Percentiles rank a stretch among this genome's conserved stretches.
Conservation (phyloP, 257 asterid species). For the Primulina tabacum region DNA sequence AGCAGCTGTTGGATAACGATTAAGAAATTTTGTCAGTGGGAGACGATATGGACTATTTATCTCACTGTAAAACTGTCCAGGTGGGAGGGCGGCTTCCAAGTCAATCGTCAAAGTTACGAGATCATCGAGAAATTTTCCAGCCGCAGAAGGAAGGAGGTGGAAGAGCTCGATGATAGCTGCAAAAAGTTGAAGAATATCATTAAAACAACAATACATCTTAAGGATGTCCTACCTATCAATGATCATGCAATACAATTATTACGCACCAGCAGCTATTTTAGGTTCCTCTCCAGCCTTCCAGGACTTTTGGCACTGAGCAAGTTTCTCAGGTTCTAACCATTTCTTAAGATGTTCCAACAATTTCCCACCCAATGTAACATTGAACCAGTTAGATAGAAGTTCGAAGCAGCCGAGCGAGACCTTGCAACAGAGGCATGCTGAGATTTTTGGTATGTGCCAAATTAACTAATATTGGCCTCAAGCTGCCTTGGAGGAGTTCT, state of each 20-base stretch:
- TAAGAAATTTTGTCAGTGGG: conserved; percentile 92
- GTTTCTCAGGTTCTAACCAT: conserved; percentile 99
- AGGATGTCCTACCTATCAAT: conserved; percentile 18
- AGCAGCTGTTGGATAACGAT: conserved; percentile 86
- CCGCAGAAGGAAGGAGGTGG: conserved; percentile 96
- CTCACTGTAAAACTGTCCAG: conserved; percentile 95
- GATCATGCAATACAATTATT: conserved; percentile 20
- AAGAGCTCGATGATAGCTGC: conserved; percentile 99
- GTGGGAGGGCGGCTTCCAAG: conserved; percentile 93
- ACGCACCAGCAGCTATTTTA: conserved; percentile 97
- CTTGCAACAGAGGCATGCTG: conserved; percentile 98
- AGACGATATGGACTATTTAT: conserved; percentile 98
- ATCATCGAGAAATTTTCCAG: conserved; percentile 97
- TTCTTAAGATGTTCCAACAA: conserved; percentile 96
- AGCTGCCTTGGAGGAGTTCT: conserved; percentile 97
- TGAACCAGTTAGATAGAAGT: conserved; percentile 96
- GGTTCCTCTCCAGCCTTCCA: conserved; percentile 99
- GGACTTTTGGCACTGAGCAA: conserved; percentile 88
- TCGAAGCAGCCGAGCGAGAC: conserved; percentile 97
- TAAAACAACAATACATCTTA: conserved; percentile 12
- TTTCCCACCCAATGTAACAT: conserved; percentile 97
- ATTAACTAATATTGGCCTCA: conserved; percentile 95
- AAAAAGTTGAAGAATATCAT: conserved; percentile 24
- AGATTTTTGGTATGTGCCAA: conserved; percentile 97
- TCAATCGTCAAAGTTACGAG: conserved; percentile 97